A percentile compares a stretch with the other conserved stretches of the same genome.
phyloP scores from a whole-genome alignment of 129 eudicot species.

The Helichrysum umbraculigerum region DNA sequence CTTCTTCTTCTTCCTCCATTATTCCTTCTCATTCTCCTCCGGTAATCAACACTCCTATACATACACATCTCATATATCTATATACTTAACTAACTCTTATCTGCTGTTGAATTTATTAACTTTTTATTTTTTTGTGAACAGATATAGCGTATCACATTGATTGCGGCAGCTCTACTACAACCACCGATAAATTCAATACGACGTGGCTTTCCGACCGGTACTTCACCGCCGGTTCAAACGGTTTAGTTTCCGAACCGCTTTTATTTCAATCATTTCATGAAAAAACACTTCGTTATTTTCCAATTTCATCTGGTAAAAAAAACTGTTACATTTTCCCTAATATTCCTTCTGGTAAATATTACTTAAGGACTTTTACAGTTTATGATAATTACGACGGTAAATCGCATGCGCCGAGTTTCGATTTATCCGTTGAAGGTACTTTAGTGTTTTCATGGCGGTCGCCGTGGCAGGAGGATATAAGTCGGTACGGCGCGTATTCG shows the following conservation, averaged over 20 bases:
- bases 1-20: conserved; percentile 15
- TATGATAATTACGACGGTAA: conserved; percentile 91
- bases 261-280: conserved; percentile 58
- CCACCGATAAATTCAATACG: conserved; percentile 64
- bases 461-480: conserved; percentile 71
- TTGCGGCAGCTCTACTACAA: conserved; percentile 67
- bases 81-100: conserved; percentile 14
- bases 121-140: conserved; percentile 16
- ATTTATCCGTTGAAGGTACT: conserved; percentile 74
- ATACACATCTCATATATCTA: background rate
- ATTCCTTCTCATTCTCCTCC: conserved; percentile 48
- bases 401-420: conserved; percentile 73
- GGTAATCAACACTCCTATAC: conserved; percentile 39
- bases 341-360: conserved; percentile 49
- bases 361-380: conserved; percentile 73
- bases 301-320: conserved; percentile 77
- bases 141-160: conserved; percentile 73
- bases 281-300: conserved; percentile 84
- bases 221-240: conserved; percentile 72
- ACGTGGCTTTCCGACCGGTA: conserved; percentile 92
- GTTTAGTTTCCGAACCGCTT: conserved; percentile 89
- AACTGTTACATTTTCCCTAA: conserved; percentile 83
- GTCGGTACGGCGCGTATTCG: conserved; percentile 72
- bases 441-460: conserved; percentile 79
- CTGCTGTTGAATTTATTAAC: background rate